phyloP scores from a whole-genome alignment of 306 rosid genomes.

The Fragaria ananassa region DNA sequence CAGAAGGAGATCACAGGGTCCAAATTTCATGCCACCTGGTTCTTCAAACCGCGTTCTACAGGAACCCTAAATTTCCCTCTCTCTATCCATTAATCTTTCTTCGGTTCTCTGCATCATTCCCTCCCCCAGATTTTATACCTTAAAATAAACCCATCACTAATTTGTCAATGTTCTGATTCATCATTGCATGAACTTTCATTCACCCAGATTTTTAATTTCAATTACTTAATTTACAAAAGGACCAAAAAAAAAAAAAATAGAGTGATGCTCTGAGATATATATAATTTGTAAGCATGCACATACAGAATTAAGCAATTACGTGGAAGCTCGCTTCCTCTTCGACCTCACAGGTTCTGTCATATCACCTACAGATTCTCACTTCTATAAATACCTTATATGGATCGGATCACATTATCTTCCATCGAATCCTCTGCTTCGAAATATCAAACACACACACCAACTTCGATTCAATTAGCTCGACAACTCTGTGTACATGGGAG shows the following conservation, averaged over 20 bases:
- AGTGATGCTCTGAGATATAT: background rate
- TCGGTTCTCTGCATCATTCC: background rate
- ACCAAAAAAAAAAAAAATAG: background rate
- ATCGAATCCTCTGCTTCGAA: background rate
- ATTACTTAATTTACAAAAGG: no score
- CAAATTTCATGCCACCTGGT: slow-evolving; percentile 39
- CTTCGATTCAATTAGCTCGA: background rate
- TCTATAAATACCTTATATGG: slow-evolving; percentile 54
- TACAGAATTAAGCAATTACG: slow-evolving; percentile 36
- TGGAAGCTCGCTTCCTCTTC: slow-evolving; percentile 42
- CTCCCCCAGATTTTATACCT: background rate
- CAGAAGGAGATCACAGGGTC: background rate
- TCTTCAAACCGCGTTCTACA: slow-evolving; percentile 60
- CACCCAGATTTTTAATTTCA: background rate
- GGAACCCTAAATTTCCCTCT: slow-evolving; percentile 4
- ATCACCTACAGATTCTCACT: slow-evolving; percentile 28
- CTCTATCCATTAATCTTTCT: background rate
- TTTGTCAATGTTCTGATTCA: background rate
- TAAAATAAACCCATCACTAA: slow-evolving; percentile 23
- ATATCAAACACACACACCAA: background rate
- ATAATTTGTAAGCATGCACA: background rate
- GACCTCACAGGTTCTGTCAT: background rate
- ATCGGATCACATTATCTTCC: slow-evolving; percentile 17
- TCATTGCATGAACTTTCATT: slow-evolving; percentile 8
- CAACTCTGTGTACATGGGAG: slow-evolving; percentile 16